Percentiles rank a stretch among this genome's conserved stretches.
phyloP scores from a whole-genome alignment of 768 basidiomycete species.

The Calocera viscosa region DNA sequence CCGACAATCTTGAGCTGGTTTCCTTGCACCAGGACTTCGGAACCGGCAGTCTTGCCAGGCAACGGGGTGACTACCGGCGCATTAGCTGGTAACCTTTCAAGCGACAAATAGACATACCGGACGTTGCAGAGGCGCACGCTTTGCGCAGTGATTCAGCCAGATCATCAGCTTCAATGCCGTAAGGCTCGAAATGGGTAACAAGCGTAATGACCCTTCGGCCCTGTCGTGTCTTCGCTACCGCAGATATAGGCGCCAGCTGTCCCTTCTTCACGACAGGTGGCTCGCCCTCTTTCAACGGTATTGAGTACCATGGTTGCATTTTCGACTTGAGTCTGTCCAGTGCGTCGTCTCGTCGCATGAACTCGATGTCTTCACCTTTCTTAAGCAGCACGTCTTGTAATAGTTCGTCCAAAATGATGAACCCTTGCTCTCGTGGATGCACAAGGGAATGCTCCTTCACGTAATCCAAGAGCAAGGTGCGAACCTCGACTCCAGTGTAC shows the following conservation, averaged over 20 bases:
- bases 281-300: constrained; percentile 6
- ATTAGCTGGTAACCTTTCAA: neutral
- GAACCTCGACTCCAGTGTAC: constrained; percentile 48
- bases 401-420: constrained; percentile 50
- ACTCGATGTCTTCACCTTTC: constrained; percentile 27
- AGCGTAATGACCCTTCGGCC: constrained; percentile 65
- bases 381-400: constrained; percentile 16
- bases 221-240: constrained; percentile 60
- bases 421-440: constrained; percentile 53
- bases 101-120: constrained; percentile 36
- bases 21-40: constrained; percentile 76
- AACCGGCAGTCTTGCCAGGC: constrained; percentile 43
- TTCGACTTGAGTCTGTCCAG: constrained; percentile 39
- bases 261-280: constrained; percentile 52
- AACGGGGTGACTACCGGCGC: constrained; percentile 42
- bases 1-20: constrained; percentile 57
- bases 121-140: constrained; percentile 66
- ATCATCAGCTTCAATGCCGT: constrained; percentile 50
- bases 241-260: constrained; percentile 50
- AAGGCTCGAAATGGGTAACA: constrained; percentile 70
- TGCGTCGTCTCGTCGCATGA: constrained; percentile 43
- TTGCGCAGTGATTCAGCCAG: constrained; percentile 69
- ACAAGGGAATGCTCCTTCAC: constrained; percentile 47
- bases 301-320: constrained; percentile 66
- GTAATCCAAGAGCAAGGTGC: constrained; percentile 47